Conservation (phyloP, 176 grass and related monocot species). For the Elymus sibiricus region DNA sequence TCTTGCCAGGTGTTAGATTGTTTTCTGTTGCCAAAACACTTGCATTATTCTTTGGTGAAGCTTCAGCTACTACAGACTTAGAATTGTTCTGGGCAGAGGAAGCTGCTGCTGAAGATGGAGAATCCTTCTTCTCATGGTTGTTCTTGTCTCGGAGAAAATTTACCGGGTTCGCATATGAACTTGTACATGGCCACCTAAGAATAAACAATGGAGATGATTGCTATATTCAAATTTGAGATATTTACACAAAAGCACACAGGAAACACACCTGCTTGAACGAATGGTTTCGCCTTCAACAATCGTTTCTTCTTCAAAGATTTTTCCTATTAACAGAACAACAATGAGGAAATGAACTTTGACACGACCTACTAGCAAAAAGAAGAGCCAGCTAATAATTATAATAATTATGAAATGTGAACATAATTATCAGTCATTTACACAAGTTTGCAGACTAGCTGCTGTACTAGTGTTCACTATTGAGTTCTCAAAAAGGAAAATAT, state of each 20-base stretch:
- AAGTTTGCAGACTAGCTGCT: not conserved
- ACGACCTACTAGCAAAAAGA: constrained; percentile 2
- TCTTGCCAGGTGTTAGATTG: constrained; percentile 52
- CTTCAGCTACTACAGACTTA: constrained; percentile 36
- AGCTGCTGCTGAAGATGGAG: constrained; percentile 32
- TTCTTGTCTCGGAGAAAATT: constrained; percentile 34
- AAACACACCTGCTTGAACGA: constrained; percentile 55
- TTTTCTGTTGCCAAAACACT: constrained; percentile 44
- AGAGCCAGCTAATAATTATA: not conserved
- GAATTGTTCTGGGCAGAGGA: constrained; percentile 33
- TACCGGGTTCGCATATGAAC: constrained; percentile 53
- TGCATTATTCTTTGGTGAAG: constrained; percentile 38
- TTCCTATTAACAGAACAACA: constrained; percentile 30
- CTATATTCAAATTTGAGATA: constrained; percentile 17
- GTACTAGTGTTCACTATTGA: not conserved
- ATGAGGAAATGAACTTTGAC: not conserved
- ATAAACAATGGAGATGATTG: constrained; percentile 4
- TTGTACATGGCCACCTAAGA: constrained; percentile 66
- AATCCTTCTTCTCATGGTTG: constrained; percentile 35
- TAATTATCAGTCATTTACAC: constrained; percentile 1
- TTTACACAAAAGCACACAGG: not conserved
- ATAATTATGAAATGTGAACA: not conserved
- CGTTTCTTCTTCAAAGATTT: constrained; percentile 57
- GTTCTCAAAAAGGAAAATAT: constrained; percentile 12
- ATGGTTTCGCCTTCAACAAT: constrained; percentile 54